Base-by-base conservation (phyloP, 495 filamentous ascomycete species). In the Neurospora discreta region DNA sequence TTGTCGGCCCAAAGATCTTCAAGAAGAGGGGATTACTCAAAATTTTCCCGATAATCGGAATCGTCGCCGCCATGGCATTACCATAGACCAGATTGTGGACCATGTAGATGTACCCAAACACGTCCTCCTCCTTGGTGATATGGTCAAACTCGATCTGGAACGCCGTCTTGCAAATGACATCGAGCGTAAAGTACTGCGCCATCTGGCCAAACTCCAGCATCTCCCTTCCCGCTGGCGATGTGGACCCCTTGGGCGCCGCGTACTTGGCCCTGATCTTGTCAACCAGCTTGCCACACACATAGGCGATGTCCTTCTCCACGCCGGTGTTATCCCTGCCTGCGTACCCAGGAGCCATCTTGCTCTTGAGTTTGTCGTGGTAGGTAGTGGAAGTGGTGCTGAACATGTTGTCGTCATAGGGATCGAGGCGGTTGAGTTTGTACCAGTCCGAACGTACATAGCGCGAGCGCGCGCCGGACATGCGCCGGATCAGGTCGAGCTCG, bases 1-100 rank as follows among this genome's bases (percentile, higher is more conserved):
- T 82, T 40, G 81, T 87, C 0, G 89, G 89, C 1, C 87, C 84
- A 7, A 89, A 77, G 52, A 86, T 82, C 65, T 84, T 87, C 58
- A 80, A 60, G 33, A 88, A 84, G 68, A 89, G 39, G 70, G 82
- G 84, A 9, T 76, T 78, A 15, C 73, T 71, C 20, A 83, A 68
- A 26, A 82, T 73, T 30, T 70, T 41, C 5, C 78, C 73, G 13
- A 82, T 58, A 1, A 74, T 73, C 5, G 84, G 80, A 16, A 83
- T 68, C 40, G 77, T 75, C n/a, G 72, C 73, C 2, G 76, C 75
- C 39, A 72, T 73, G 26, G 74, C 77, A 33, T 75, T 39, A 16
- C 77, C 72, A 2, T 80, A 76, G 0, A 81, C 74, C 1, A 75
- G 70, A 16, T 81, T 78, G 42, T 84, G 81, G 1, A 77, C 67